These are phyloP conservation scores for Vachellia pachyceras DNA, from an alignment of 306 rosid species.

Conservation along the genomic window DNA sequence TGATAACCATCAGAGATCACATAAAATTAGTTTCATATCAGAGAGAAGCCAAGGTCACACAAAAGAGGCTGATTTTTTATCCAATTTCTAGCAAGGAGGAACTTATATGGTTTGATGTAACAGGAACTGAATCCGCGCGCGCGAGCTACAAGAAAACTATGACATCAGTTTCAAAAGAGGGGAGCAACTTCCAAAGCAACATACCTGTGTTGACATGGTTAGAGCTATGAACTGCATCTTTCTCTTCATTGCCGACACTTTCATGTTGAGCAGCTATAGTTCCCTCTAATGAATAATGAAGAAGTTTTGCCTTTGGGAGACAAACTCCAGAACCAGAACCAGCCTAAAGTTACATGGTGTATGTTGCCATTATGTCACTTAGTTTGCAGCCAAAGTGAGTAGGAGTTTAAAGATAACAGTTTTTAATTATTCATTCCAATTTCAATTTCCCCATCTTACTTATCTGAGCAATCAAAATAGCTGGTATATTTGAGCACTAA, in stretches of 20 bases:
- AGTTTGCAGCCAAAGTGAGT: slow-evolving; percentile 23
- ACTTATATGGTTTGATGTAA: background rate
- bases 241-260: slow-evolving; percentile 55
- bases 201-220: slow-evolving; percentile 48
- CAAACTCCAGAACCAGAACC: slow-evolving; percentile 66
- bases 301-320: slow-evolving; percentile 66
- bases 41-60: background rate
- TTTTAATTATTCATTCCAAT: slow-evolving; percentile 4
- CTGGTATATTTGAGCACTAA: slow-evolving; percentile 18
- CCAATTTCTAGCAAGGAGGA: background rate
- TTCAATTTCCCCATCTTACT: slow-evolving; percentile 4
- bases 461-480: slow-evolving; percentile 1
- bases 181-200: slow-evolving; percentile 25
- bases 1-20: slow-evolving; percentile 38
- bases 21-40: slow-evolving; percentile 10
- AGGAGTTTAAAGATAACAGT: background rate
- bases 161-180: slow-evolving; percentile 23
- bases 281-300: slow-evolving; percentile 69
- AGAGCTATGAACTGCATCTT: slow-evolving; percentile 48
- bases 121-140: background rate
- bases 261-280: slow-evolving; percentile 64
- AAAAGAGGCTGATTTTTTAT: background rate
- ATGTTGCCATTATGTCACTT: background rate
- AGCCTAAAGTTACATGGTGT: slow-evolving; percentile 52
- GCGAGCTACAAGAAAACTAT: background rate